phyloP scores from a whole-genome alignment of 805 yeast genomes.

The Pichia exigua region DNA sequence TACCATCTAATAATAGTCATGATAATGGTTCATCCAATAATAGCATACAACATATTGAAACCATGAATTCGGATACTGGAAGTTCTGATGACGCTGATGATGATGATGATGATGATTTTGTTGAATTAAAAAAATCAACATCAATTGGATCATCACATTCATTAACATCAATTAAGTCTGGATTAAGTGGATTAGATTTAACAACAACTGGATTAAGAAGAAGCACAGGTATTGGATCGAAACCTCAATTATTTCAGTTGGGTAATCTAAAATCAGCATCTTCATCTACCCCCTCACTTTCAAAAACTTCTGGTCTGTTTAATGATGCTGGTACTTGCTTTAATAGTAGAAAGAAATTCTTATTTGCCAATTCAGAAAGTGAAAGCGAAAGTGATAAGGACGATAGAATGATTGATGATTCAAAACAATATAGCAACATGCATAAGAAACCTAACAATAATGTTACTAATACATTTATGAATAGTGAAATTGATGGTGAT shows the following conservation, averaged over 20 bases:
- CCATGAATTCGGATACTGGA: neutral
- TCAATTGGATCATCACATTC: slow-evolving; percentile 16
- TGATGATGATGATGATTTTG: neutral
- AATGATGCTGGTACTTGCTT: neutral
- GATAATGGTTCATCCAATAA: neutral
- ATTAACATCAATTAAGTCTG: slow-evolving; percentile 25
- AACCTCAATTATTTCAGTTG: slow-evolving; percentile 24
- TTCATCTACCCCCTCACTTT: neutral
- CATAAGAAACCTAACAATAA: neutral
- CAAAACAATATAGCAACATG: neutral
- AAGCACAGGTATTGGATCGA: slow-evolving; percentile 25
- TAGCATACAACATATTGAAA: slow-evolving; percentile 1
- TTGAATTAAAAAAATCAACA: slow-evolving; percentile 10
- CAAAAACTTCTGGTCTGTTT: neutral
- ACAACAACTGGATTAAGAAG: slow-evolving; percentile 23
- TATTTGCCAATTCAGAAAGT: neutral
- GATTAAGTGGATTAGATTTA: slow-evolving; percentile 26
- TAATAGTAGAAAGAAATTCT: neutral
- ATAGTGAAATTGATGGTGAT: neutral
- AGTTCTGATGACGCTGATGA: neutral
- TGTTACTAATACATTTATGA: neutral
- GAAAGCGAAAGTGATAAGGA: neutral
- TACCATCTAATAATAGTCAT: neutral
- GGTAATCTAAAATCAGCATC: slow-evolving; percentile 3
- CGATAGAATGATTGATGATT: neutral